Percentiles rank a stretch among this genome's conserved stretches.
phyloP scores from a whole-genome alignment of 2,329 filamentous ascomycete species.

The Neodidymelliopsis sp. region DNA sequence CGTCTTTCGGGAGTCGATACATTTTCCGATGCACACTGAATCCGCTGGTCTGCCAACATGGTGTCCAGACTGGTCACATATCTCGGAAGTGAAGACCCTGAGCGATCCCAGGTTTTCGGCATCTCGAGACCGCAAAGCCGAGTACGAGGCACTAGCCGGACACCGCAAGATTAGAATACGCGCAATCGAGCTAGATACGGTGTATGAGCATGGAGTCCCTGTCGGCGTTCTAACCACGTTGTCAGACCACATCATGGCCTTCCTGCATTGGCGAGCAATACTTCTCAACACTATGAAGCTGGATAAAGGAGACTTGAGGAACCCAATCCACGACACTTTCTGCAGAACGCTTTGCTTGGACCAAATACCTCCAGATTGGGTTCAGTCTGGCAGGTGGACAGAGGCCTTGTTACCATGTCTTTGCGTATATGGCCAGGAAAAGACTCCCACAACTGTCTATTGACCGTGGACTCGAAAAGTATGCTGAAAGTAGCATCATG shows the following conservation, averaged over 20 bases:
- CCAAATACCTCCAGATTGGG: not conserved
- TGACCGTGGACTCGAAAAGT: not conserved
- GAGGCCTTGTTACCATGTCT: not conserved
- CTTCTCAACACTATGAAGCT: not conserved
- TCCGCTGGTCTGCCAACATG: not conserved
- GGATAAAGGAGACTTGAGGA: not conserved
- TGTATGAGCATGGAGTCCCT: not conserved
- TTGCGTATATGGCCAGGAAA: not conserved
- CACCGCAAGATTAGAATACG: not conserved
- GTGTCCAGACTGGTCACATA: slow-evolving; percentile 7
- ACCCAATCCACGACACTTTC: not conserved
- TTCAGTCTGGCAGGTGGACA: not conserved
- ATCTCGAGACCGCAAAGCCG: not conserved
- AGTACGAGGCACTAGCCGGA: not conserved
- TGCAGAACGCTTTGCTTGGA: not conserved
- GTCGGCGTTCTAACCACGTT: not conserved
- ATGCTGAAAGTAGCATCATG: not conserved
- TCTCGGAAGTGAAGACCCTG: not conserved
- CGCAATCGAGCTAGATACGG: not conserved
- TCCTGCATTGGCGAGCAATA: not conserved
- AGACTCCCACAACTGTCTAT: not conserved
- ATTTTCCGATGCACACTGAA: not conserved
- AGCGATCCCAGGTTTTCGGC: not conserved
- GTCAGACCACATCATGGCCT: not conserved
- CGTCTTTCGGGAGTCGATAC: not conserved